Conservation (phyloP, 2,329 filamentous ascomycete genomes). For the Talaromyces sp. region DNA sequence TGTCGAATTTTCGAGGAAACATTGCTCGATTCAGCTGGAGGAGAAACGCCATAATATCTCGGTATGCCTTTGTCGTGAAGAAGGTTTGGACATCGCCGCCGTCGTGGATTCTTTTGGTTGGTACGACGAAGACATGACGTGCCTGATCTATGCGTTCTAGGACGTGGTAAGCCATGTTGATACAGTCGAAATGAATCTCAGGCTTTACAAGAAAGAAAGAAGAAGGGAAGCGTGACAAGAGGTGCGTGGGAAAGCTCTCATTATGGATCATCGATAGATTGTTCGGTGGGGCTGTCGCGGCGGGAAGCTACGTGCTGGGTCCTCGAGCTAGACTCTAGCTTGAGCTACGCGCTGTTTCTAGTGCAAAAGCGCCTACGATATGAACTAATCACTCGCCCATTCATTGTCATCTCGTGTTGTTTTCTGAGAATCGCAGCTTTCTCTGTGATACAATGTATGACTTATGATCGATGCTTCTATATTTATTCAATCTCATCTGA, state of each 20-base stretch:
- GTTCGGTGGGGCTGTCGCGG: neutral
- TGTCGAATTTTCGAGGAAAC: conserved; percentile 60
- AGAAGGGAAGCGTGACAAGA: conserved; percentile 20
- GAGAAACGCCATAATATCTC: conserved; percentile 80
- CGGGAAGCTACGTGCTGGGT: neutral
- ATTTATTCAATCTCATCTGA: neutral
- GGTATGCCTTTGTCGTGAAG: conserved; percentile 75
- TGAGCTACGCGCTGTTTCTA: neutral
- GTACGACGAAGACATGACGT: conserved; percentile 59
- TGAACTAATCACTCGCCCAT: neutral
- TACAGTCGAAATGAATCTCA: neutral
- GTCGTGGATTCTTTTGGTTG: conserved; percentile 79
- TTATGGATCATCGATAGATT: neutral
- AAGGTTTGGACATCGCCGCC: conserved; percentile 77
- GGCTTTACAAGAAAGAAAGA: neutral
- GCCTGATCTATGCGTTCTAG: conserved; percentile 46
- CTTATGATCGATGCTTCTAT: neutral
- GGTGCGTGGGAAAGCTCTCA: neutral
- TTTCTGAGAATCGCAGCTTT: neutral
- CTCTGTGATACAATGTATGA: neutral
- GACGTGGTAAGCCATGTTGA: neutral
- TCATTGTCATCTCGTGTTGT: neutral
- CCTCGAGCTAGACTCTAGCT: neutral
- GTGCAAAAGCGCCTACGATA: neutral
- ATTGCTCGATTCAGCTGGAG: conserved; percentile 86